Percentiles rank a stretch among this genome's conserved stretches.
Evolutionary conservation across 768 basidiomycete genomes (phyloP).

Genomic region (Boletus sp.): DNA sequence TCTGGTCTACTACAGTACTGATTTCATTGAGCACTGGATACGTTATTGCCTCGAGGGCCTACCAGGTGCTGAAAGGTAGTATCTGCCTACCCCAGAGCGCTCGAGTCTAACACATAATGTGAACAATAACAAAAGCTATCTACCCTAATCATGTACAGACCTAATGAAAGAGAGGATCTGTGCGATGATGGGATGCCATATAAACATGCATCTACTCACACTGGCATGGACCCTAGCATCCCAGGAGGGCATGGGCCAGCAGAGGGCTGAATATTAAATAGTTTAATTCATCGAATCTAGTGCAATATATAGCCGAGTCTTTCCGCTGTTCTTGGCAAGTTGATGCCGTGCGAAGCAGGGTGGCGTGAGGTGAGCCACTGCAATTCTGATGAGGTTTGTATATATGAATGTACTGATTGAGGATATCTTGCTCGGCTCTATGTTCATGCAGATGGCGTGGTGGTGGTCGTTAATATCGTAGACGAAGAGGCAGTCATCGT

Average conservation of each 20-base stretch:
- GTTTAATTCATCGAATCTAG: conserved; percentile 15
- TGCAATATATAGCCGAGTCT: conserved; percentile 23
- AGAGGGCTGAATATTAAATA: conserved; percentile 24
- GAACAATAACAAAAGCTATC: conserved; percentile 23
- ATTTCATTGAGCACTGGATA: background rate
- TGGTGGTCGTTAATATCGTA: conserved; percentile 20
- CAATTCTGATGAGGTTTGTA: conserved; percentile 11
- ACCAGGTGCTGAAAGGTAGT: background rate
- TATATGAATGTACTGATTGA: background rate
- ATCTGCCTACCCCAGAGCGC: conserved; percentile 4
- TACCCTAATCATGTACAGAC: conserved; percentile 13
- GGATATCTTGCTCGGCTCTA: conserved; percentile 4
- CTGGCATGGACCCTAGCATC: conserved; percentile 10
- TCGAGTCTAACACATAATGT: conserved; percentile 19
- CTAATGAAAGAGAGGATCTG: conserved; percentile 7
- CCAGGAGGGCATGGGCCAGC: conserved; percentile 9
- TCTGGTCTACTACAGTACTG: background rate
- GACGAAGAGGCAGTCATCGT: conserved; percentile 16
- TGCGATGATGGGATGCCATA: conserved; percentile 13
- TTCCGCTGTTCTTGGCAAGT: conserved; percentile 17
- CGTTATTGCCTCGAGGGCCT: background rate
- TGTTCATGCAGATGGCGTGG: conserved; percentile 21
- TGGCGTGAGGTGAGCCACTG: conserved; percentile 4
- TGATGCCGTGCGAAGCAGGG: conserved; percentile 9
- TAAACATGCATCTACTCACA: conserved; percentile 16